Percentiles rank a stretch among this genome's conserved stretches.
Evolutionary conservation across 1,284 basidiomycete genomes (phyloP).

Genomic region (Waitea zeae): DNA sequence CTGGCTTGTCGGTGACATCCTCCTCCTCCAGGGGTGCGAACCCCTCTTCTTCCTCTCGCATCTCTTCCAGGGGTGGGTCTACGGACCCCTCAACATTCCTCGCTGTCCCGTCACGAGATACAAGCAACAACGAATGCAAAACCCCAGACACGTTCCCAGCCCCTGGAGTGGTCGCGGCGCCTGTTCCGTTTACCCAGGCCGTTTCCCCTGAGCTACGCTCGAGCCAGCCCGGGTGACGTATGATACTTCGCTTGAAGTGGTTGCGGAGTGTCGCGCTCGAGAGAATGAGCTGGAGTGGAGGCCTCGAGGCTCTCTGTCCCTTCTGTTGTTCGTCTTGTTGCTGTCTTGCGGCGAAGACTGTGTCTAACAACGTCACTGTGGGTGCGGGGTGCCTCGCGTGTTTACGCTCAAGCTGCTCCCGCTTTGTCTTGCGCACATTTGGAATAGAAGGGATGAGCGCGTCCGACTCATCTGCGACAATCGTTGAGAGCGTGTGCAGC

Average conservation of each 20-base stretch:
- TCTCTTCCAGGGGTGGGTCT: no score
- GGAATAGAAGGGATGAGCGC: conserved; percentile 38
- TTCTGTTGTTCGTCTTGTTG: no score
- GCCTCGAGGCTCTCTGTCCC: conserved; percentile 2
- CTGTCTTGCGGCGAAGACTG: conserved; percentile 21
- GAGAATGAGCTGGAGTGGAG: conserved; percentile 35
- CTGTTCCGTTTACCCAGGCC: no score
- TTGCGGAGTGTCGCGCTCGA: conserved; percentile 51
- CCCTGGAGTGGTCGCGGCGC: no score
- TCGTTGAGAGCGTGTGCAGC: conserved; percentile 26
- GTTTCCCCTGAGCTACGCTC: no score
- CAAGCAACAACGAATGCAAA: conserved; percentile 49
- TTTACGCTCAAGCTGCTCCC: conserved; percentile 21
- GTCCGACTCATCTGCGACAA: conserved; percentile 63
- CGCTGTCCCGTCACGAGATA: conserved; percentile 29
- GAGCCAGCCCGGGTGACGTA: no score
- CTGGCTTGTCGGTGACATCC: conserved; percentile 3
- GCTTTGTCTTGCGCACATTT: conserved; percentile 17
- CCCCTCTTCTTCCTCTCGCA: no score
- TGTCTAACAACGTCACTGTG: conserved; percentile 39
- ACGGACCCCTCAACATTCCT: conserved; percentile 26
- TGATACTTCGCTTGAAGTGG: no score
- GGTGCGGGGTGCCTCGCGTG: conserved; percentile 33
- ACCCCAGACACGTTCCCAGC: no score
- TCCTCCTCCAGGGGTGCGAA: no score